Evolutionary conservation across 345 rosid species (phyloP), one percentile per base, ranked within the genome.

Genomic region (Heritiera fomes): DNA sequence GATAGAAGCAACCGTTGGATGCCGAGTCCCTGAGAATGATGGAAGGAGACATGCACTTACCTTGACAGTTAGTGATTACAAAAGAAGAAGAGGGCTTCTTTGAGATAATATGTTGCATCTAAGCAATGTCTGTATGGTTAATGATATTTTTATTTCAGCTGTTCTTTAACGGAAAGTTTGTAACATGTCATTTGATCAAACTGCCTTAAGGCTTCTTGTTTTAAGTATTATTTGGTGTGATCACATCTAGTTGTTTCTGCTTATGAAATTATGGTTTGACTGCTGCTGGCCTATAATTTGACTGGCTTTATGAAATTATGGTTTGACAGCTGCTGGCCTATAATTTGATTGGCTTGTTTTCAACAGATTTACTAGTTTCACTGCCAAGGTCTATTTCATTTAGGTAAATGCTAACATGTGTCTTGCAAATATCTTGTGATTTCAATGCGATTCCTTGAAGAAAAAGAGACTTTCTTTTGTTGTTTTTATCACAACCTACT

Each of bases 41-140:
- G 98, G 94, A 40, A 88, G 90, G 87, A 87, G 99, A 66, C 98
- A 91, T 78, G 90, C 88, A 46, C 86, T 93, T 79, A 94, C 99
- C 64, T 84, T 97, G 83, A 97, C 98, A 14, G 98, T 97, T 64
- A 86, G 99, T 70, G 99, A 94, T 79, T 97, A 97, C 94, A 94
- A 97, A 89, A 94, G 98, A 83, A 89, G 99, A 78, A 93, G 98
- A 84, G 98, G 99, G 67, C 98, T 97, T 79, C 92, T 97, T 62
- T 97, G 88, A 92, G 64, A 56, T 74, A n/a, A 41, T 7, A 58
- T 59, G 17, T 43, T 56, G 34, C 63, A 71, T 3, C 72, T 50
- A 7, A n/a, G 73, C 30, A 40, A 45, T 45, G 73, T 23, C 40
- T 49, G 8, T 30, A 45, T n/a, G n/a, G 78, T 49, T 55, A 55